Percentiles rank a stretch among this genome's conserved stretches.
phyloP scores from a whole-genome alignment of 1,284 basidiomycete species.

The Cutaneotrichosporon sp. region DNA sequence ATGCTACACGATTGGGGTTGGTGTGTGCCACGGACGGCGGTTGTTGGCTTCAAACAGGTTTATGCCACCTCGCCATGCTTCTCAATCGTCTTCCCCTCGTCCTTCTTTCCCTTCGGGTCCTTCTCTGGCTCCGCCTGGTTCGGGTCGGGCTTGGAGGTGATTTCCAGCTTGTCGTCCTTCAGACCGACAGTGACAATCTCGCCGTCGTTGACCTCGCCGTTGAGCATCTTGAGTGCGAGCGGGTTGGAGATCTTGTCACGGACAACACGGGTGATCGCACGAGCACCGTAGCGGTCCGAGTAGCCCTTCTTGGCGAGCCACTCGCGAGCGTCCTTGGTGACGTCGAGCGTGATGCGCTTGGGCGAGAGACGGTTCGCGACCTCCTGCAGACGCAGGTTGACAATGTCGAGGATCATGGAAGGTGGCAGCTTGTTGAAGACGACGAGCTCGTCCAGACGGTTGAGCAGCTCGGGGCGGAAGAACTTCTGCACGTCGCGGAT shows the following conservation, averaged over 20 bases:
- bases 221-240: slow-evolving; percentile 67
- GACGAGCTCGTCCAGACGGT: slow-evolving; percentile 78
- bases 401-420: slow-evolving; percentile 68
- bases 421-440: slow-evolving; percentile 85
- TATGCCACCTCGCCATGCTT: slow-evolving; percentile 13
- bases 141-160: slow-evolving; percentile 15
- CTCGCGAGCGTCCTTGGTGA: slow-evolving; percentile 59
- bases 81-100: slow-evolving; percentile 13
- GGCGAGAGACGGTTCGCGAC: slow-evolving; percentile 63
- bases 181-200: slow-evolving; percentile 59
- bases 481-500: slow-evolving; percentile 66
- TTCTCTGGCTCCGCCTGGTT: not conserved
- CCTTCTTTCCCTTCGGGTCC: slow-evolving; percentile 4
- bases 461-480: slow-evolving; percentile 87
- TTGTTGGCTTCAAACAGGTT: not conserved
- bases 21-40: too few species aligned
- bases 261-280: slow-evolving; percentile 76
- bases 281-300: slow-evolving; percentile 76
- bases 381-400: slow-evolving; percentile 68
- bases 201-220: slow-evolving; percentile 69
- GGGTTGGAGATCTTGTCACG: slow-evolving; percentile 71
- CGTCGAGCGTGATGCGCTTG: slow-evolving; percentile 66
- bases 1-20: too few species aligned
- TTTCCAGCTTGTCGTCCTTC: slow-evolving; percentile 48
- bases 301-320: slow-evolving; percentile 80